phyloP scores from a whole-genome alignment of 352 stramenopile genomes.

The Phytophthora europaea region DNA sequence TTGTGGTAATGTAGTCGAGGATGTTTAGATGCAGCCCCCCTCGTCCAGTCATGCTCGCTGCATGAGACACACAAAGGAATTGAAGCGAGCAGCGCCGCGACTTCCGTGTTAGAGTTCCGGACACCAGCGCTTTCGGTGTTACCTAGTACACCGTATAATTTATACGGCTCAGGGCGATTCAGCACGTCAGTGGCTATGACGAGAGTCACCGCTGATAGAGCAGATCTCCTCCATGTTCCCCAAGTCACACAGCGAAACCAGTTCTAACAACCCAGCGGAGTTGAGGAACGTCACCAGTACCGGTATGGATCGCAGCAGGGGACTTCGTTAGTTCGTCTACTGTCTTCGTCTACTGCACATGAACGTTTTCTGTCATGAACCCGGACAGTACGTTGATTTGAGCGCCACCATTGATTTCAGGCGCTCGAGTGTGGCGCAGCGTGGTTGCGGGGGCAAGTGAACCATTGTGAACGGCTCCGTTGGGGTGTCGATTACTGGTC shows the following conservation, averaged over 20 bases:
- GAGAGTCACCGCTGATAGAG: neutral
- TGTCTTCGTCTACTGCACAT: conserved; percentile 1
- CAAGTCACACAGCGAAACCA: neutral
- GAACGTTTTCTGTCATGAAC: conserved; percentile 1
- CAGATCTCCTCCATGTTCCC: conserved; percentile 10
- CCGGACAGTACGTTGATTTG: neutral
- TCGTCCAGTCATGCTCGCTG: conserved; percentile 31
- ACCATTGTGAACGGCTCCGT: neutral
- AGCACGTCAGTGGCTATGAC: conserved; percentile 3
- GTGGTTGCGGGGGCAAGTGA: neutral
- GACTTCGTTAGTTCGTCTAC: neutral
- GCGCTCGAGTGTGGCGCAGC: neutral
- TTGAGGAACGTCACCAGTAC: neutral
- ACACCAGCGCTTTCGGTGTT: conserved; percentile 11
- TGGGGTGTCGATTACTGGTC: neutral
- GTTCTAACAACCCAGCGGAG: neutral
- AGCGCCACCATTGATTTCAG: neutral
- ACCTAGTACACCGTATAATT: neutral
- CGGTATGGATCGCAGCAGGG: too few relatives aligned
- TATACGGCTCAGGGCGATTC: conserved; percentile 20
- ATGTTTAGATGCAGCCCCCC: conserved; percentile 20
- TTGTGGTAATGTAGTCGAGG: neutral
- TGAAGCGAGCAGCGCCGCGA: conserved; percentile 24
- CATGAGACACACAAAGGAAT: conserved; percentile 34
- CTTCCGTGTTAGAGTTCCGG: conserved; percentile 21